These are phyloP conservation scores for Litsea cubeba DNA, from an alignment of 164 flowering plant species.

Conservation along the genomic window DNA sequence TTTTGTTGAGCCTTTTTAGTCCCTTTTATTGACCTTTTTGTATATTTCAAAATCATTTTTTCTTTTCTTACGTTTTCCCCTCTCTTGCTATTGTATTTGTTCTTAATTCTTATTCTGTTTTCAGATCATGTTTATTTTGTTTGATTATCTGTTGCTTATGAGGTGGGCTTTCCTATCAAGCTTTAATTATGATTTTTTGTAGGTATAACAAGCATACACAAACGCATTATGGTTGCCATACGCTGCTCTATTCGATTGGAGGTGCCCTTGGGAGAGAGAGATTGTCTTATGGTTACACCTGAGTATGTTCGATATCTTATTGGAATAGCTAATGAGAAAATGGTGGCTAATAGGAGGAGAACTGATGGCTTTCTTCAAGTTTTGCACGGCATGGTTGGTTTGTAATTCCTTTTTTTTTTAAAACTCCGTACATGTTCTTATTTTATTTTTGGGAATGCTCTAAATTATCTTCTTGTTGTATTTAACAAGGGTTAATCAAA, in stretches of 20 bases:
- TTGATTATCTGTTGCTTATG: too few species aligned
- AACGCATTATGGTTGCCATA: constrained; percentile 70
- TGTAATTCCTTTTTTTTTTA: not conserved
- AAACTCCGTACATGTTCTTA: too few species aligned
- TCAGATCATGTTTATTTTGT: too few species aligned
- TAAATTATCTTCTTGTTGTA: not conserved
- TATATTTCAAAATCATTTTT: too few species aligned
- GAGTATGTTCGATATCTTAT: constrained; percentile 70
- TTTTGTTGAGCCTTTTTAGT: too few species aligned
- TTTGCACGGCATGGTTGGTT: constrained; percentile 24
- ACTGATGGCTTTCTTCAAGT: constrained; percentile 53
- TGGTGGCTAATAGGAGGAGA: constrained; percentile 63
- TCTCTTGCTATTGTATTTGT: too few species aligned
- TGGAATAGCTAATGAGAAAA: constrained; percentile 70
- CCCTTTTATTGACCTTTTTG: too few species aligned
- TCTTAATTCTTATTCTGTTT: too few species aligned
- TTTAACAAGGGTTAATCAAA: not conserved
- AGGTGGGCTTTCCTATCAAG: too few species aligned
- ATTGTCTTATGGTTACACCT: constrained; percentile 43
- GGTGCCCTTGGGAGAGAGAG: constrained; percentile 63
- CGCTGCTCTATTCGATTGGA: constrained; percentile 84
- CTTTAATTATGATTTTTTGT: not conserved
- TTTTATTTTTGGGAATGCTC: not conserved
- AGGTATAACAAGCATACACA: constrained; percentile 52
- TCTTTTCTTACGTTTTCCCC: too few species aligned